Percentiles rank a stretch among this genome's conserved stretches.
phyloP scores from a whole-genome alignment of 306 rosid species.

The Sindora glabra region DNA sequence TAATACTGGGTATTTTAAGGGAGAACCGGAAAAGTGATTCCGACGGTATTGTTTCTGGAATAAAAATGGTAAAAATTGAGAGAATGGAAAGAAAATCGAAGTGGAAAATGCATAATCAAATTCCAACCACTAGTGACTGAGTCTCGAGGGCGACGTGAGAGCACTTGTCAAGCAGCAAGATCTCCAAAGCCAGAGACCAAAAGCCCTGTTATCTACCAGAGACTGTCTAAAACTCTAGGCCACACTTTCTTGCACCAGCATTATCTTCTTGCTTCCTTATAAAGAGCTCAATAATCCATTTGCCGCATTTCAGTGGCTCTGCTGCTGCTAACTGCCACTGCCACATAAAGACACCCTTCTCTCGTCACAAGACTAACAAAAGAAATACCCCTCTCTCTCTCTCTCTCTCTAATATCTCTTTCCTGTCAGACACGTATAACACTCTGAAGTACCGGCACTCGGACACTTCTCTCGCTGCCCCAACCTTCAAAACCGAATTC shows the following conservation, averaged over 20 bases:
- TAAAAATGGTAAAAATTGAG: no score
- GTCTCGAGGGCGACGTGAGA: no score
- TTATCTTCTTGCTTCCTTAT: slow-evolving; percentile 45
- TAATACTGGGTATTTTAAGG: no score
- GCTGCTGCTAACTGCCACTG: slow-evolving; percentile 33
- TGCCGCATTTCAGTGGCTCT: slow-evolving; percentile 70
- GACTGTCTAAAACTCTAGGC: slow-evolving; percentile 39
- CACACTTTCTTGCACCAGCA: slow-evolving; percentile 56
- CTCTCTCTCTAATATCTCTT: no score
- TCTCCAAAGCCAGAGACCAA: neutral
- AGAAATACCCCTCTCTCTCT: no score
- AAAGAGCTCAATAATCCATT: slow-evolving; percentile 37
- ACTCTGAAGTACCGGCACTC: neutral
- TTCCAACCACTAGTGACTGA: no score
- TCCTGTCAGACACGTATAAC: slow-evolving; percentile 23
- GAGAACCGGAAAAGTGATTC: no score
- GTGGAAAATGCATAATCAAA: no score
- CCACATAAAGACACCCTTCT: slow-evolving; percentile 31
- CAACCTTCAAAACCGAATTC: slow-evolving; percentile 10
- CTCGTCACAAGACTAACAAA: neutral
- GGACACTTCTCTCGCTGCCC: neutral
- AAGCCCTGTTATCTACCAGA: slow-evolving; percentile 31
- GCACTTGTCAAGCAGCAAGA: neutral
- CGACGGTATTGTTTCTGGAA: no score
- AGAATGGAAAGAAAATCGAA: no score